Base-by-base conservation (phyloP, 108 stramenopile species). In the Skeletonema tropicum region DNA sequence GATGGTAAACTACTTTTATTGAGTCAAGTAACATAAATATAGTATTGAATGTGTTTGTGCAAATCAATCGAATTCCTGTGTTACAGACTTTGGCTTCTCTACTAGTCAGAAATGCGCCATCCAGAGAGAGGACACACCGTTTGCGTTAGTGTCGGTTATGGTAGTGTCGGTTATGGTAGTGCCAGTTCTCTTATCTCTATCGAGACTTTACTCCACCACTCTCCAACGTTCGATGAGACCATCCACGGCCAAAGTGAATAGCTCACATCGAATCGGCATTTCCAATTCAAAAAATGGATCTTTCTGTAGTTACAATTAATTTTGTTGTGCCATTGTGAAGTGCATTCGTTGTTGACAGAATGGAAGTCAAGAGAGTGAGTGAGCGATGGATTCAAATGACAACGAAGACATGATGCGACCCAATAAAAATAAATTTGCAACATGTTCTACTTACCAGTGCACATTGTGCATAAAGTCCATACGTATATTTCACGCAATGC, bases 201-300 rank as follows among this genome's bases (percentile, higher is more conserved):
- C 52, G 23, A 64, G 10, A 30, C 62, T 62, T 73, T 12, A 55
- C 57, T n/a, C 39, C 35, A 17, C 58, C 73, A 19, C 15, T 10
- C 59, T 57, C 36, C 58, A 66, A 64, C 59, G 57, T 60, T 79
- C 66, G 66, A 95, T 88, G 60, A 95, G 75, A 48, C 67, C 67
- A 80, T 95, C 92, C 19, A 95, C 92, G 1, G 84, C 88, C 65
- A 86, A 75, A 26, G 85, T 89, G 66, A 95, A 95, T 38, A 95
- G 66, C 62, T 92, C 92, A 77, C 88, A 89, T 64, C 94, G 82
- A 45, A 95, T 92, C 15, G 94, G 94, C 94, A 95, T 95, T 77
- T 95, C 94, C 66, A 95, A 71, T 79, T 95, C 94, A 73, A 92
- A 95, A 77, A 95, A 95, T 35, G 94, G 94, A 88, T 95, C 92